Evolutionary conservation across 305 asterid species (phyloP), one percentile per base, ranked within the genome.

Genomic region (Nicotiana rustica): DNA sequence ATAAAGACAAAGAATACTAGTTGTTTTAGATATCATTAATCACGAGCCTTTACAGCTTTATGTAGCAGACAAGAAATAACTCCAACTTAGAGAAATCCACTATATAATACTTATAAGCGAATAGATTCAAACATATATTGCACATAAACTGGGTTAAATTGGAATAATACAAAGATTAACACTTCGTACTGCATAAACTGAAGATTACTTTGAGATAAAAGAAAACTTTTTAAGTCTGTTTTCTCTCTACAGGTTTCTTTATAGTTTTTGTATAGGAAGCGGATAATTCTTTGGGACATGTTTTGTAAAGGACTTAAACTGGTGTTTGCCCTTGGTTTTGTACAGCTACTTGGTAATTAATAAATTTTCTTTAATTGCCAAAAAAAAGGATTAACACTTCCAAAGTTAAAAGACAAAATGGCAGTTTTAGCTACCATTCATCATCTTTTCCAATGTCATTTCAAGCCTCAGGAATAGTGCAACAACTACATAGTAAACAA

Each of bases 391-490:
- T 52, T 52, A 52, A 52, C 64, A 75, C 44, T 75, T 49, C 65
- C 64, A 4, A 75, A 49, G 64, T 75, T 29, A 8, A 3, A 52
- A 49, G 10, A 52, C 47, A 14, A 49, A 15, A 49, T 73, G 44
- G 2, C 44, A 25, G 79, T 75, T 52, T 75, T 60, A 15, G 44
- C 15, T 29, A 15, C 47, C 62, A 73, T 41, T 71, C 19, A 73
- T 25, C 41, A 49, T 73, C 78, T 71, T 19, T 14, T 59, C 5
- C 61, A 19, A 14, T 9, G 38, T 18, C 62, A 73, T 75, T 75
- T 75, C 80, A 75, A 75, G 80, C 29, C 47, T 52, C 41, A 21
- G 62, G 38, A 71, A 47, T 47, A 75, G 41, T 7, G 65, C 65
- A 75, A 8, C 80, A 75, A 75, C 15, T 75, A 75, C 44, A 2